A percentile compares a stretch with the other conserved stretches of the same genome.
Conservation (phyloP, 2,329 filamentous ascomycete species). For the Cadophora sp. region DNA sequence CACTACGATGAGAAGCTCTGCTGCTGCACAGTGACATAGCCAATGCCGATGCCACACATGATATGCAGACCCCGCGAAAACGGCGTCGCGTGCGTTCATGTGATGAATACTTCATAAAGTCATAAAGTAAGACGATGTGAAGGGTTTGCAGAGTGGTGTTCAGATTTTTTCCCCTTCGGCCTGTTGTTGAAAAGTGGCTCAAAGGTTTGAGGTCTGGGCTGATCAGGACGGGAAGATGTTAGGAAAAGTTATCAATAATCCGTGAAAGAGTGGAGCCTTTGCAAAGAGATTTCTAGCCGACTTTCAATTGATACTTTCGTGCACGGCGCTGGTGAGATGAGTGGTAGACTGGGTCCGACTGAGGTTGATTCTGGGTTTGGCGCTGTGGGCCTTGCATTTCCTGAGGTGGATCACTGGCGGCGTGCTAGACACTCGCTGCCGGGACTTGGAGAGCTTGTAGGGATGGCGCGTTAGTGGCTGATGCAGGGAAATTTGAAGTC, state of each 20-base stretch:
- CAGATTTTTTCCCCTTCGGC: background rate
- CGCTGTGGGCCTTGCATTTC: slow-evolving; percentile 7
- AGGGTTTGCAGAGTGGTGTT: background rate
- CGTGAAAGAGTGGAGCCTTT: slow-evolving; percentile 17
- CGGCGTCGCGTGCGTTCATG: background rate
- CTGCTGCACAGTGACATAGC: slow-evolving; percentile 29
- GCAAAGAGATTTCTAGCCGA: slow-evolving; percentile 12
- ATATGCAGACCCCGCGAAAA: slow-evolving; percentile 24
- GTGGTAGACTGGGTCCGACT: slow-evolving; percentile 12
- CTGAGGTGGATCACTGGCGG: slow-evolving; percentile 16
- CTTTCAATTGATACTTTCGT: background rate
- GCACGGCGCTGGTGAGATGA: slow-evolving; percentile 8
- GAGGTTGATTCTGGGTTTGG: slow-evolving; percentile 37
- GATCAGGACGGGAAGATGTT: background rate
- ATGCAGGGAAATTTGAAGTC: slow-evolving; percentile 33
- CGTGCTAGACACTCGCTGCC: slow-evolving; percentile 28
- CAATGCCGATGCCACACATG: slow-evolving; percentile 7
- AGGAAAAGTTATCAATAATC: slow-evolving; percentile 1
- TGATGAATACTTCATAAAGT: slow-evolving; percentile 12
- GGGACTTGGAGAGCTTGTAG: slow-evolving; percentile 29
- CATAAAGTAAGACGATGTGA: background rate
- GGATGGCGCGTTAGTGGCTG: slow-evolving; percentile 18
- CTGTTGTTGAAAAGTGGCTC: background rate
- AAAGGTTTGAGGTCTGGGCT: background rate
- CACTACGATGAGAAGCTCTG: slow-evolving; percentile 16